Evolutionary conservation across 2,329 filamentous ascomycete genomes (phyloP).

Genomic region (Cladobotryum mycophilum): DNA sequence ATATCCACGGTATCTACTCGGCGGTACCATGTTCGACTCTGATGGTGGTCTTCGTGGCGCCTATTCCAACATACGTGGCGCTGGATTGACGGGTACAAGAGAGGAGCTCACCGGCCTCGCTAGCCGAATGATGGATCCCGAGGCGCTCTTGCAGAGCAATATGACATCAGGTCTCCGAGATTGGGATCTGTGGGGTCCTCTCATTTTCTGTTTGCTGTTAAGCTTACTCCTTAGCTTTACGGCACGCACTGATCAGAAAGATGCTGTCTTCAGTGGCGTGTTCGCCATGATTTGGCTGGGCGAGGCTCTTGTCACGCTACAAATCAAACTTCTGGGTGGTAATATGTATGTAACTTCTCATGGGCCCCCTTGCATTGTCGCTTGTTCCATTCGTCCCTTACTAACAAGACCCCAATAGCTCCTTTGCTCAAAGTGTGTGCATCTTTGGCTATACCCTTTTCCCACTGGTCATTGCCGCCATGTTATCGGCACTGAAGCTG

Average conservation of each 20-base stretch:
- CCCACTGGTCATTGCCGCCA: conserved; percentile 84
- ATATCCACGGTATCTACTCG: conserved; percentile 88
- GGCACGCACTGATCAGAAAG: conserved; percentile 72
- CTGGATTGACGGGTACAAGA: conserved; percentile 51
- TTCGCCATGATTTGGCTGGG: conserved; percentile 97
- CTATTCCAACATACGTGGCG: conserved; percentile 55
- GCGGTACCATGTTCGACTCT: conserved; percentile 57
- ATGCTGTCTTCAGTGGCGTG: conserved; percentile 88
- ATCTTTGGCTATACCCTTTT: conserved; percentile 99
- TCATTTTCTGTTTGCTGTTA: conserved; percentile 87
- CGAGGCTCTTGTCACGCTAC: conserved; percentile 91
- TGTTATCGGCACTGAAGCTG: conserved; percentile 78
- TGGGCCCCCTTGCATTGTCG: neutral
- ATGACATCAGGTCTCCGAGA: conserved; percentile 90
- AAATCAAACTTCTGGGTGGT: conserved; percentile 92
- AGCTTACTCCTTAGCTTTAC: conserved; percentile 82
- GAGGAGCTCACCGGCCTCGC: conserved; percentile 58
- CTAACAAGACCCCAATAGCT: conserved; percentile 48
- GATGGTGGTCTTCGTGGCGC: conserved; percentile 51
- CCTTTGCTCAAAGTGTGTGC: conserved; percentile 94
- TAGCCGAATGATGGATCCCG: conserved; percentile 57
- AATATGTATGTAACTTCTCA: conserved; percentile 70
- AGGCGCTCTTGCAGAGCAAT: conserved; percentile 54
- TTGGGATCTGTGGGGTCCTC: conserved; percentile 97
- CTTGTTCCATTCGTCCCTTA: neutral